Evolutionary conservation across 768 basidiomycete genomes (phyloP).

Genomic region (Gloeophyllum trabeum): DNA sequence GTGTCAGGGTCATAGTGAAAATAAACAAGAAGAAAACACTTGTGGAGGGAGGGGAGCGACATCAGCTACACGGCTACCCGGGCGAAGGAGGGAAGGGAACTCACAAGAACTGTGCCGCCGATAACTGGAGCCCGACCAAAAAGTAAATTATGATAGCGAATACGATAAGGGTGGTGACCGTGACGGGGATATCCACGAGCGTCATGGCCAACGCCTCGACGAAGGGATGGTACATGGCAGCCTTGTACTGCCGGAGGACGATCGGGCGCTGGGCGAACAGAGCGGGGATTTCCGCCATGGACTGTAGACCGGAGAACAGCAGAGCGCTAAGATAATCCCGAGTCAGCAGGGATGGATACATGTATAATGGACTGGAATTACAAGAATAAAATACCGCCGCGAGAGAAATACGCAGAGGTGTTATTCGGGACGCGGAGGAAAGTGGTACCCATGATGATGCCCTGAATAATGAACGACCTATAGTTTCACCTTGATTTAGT

Average conservation of each 20-base stretch:
- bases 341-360: not conserved
- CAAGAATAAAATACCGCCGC: slow-evolving; percentile 77
- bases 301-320: slow-evolving; percentile 38
- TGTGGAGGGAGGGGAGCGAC: not conserved
- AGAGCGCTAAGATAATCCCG: slow-evolving; percentile 14
- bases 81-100: not conserved
- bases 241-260: slow-evolving; percentile 40
- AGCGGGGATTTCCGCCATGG: slow-evolving; percentile 53
- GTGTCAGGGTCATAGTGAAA: slow-evolving; percentile 45
- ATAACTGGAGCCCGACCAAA: slow-evolving; percentile 41
- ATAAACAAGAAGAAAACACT: slow-evolving; percentile 43
- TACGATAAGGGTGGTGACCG: slow-evolving; percentile 30
- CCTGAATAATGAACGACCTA: slow-evolving; percentile 45
- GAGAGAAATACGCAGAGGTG: slow-evolving; percentile 60
- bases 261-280: slow-evolving; percentile 50
- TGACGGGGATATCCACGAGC: slow-evolving; percentile 50
- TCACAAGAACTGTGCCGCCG: slow-evolving; percentile 47
- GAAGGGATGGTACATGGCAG: slow-evolving; percentile 54
- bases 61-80: no score
- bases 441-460: slow-evolving; percentile 47
- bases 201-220: slow-evolving; percentile 45
- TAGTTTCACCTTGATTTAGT: no score
- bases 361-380: slow-evolving; percentile 10
- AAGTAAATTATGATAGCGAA: slow-evolving; percentile 51
- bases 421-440: slow-evolving; percentile 45